Base-by-base conservation (phyloP, 148 eudicot species). In the Polygonum maritimum region DNA sequence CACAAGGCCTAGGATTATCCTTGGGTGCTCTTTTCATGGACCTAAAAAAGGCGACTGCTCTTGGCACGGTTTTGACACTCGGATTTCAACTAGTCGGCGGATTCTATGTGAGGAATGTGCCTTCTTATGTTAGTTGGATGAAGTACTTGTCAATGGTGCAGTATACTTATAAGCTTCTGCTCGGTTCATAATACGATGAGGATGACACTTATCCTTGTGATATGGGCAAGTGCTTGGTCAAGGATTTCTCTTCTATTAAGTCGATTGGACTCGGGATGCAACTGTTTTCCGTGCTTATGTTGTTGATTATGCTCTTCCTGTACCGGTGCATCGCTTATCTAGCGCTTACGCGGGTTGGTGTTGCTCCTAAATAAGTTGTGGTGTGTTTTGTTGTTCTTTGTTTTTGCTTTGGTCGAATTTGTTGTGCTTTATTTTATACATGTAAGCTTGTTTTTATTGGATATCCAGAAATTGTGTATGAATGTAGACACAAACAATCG, bases 1-100 rank as follows among this genome's bases (percentile, higher is more conserved):
- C 93, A 6, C 93, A 94, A 65, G 96, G 98, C 22, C 84, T 94
- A 11, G 98, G 98, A 1, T 84, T 94, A 7, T 97, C 98, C 26
- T 63, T 90, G 12, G 97, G 98, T 0, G 98, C 97, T 35, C 12
- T 85, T 0, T 85, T 92, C 21, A 87, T 94, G 93, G 87, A 90
- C 82, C 80, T 83, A 26, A 85, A 87, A 78, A 79, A 82, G 1
- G 93, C 98, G 1, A 87, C 94, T 0, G 82, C 82, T 0, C 73
- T 90, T 13, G 97, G 90, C 10, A 85, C 92, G 0, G 92, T 91
- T 62, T 75, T 89, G 48, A 88, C 89, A 93, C 88, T 94, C 10
- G 70, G 87, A 0, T 91, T 85, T 77, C 71, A 78, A 0, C 69
- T 94, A 12, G 90, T 84, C 1, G 88, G 95, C 3, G 98, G 98